Percentiles rank a stretch among this genome's conserved stretches.
phyloP scores from a whole-genome alignment of 768 basidiomycete genomes.

The Mrakia blollopis region DNA sequence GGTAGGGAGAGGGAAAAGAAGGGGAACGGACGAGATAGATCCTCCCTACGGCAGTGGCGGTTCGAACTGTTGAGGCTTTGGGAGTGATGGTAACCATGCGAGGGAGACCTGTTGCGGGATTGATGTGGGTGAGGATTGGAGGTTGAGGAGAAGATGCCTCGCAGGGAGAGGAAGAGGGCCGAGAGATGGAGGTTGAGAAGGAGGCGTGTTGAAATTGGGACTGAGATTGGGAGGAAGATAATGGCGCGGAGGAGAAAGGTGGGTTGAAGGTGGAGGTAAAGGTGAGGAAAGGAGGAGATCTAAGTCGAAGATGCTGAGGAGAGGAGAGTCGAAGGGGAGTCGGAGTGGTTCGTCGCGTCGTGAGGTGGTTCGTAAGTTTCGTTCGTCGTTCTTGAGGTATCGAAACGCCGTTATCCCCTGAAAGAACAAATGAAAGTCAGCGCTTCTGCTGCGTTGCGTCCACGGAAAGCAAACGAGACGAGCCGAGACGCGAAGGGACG shows the following conservation, averaged over 20 bases:
- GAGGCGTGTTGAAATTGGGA: background rate
- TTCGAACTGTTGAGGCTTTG: constrained; percentile 60
- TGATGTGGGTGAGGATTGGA: constrained; percentile 63
- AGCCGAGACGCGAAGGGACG: background rate
- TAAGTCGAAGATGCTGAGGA: background rate
- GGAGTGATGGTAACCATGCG: constrained; percentile 75
- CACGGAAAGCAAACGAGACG: too few species aligned
- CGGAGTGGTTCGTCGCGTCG: background rate
- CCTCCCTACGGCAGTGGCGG: constrained; percentile 67
- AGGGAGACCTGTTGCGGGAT: constrained; percentile 58
- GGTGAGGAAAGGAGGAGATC: background rate
- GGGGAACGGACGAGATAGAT: constrained; percentile 58
- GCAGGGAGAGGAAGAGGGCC: background rate
- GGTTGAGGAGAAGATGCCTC: background rate
- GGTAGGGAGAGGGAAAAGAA: background rate
- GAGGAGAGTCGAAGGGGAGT: background rate
- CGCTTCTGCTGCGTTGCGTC: background rate
- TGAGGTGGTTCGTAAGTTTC: background rate
- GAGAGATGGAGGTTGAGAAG: background rate
- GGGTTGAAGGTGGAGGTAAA: background rate
- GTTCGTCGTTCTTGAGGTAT: background rate
- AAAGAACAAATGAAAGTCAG: background rate
- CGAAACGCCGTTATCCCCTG: background rate
- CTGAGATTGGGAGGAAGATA: background rate
- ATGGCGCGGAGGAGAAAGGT: background rate